Evolutionary conservation across 2,329 filamentous ascomycete genomes (phyloP).

Genomic region (Teratosphaeria zuluensis): DNA sequence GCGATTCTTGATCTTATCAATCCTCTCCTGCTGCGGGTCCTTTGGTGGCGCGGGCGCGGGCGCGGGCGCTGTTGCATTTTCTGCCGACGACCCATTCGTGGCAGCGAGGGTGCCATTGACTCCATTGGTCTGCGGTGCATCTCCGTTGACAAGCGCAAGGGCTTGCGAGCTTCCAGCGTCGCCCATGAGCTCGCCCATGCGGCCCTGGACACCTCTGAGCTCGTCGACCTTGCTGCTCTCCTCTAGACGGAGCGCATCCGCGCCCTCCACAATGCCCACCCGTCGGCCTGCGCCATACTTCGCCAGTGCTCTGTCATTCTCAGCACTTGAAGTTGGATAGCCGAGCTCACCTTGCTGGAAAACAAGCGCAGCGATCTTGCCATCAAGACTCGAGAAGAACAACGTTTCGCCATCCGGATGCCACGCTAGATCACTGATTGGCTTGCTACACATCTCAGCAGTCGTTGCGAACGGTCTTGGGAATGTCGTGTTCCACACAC

Average conservation of each 20-base stretch:
- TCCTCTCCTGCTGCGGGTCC: slow-evolving; percentile 49
- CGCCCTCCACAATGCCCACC: slow-evolving; percentile 86
- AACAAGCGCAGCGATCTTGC: slow-evolving; percentile 68
- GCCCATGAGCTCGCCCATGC: slow-evolving; percentile 98
- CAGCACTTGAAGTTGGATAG: slow-evolving; percentile 72
- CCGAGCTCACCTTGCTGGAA: slow-evolving; percentile 85
- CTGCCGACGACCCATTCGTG: slow-evolving; percentile 14
- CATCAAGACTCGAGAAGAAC: slow-evolving; percentile 80
- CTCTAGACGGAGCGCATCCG: slow-evolving; percentile 78
- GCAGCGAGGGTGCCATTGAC: slow-evolving; percentile 24
- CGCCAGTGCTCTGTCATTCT: slow-evolving; percentile 85
- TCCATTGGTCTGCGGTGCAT: slow-evolving; percentile 35
- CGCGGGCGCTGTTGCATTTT: slow-evolving; percentile 29
- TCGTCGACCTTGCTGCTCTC: slow-evolving; percentile 82
- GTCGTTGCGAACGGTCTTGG: slow-evolving; percentile 82
- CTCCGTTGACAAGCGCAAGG: slow-evolving; percentile 32
- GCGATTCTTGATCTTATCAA: slow-evolving; percentile 71
- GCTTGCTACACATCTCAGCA: slow-evolving; percentile 80
- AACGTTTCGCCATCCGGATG: slow-evolving; percentile 81
- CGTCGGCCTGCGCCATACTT: slow-evolving; percentile 86
- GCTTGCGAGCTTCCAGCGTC: slow-evolving; percentile 48
- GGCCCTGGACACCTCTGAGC: slow-evolving; percentile 76
- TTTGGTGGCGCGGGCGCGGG: slow-evolving; percentile 22
- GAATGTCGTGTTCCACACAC: slow-evolving; percentile 95
- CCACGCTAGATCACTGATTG: slow-evolving; percentile 91